Evolutionary conservation across 2,329 filamentous ascomycete species (phyloP).

Genomic region (Trichoderma citrinoviride): DNA sequence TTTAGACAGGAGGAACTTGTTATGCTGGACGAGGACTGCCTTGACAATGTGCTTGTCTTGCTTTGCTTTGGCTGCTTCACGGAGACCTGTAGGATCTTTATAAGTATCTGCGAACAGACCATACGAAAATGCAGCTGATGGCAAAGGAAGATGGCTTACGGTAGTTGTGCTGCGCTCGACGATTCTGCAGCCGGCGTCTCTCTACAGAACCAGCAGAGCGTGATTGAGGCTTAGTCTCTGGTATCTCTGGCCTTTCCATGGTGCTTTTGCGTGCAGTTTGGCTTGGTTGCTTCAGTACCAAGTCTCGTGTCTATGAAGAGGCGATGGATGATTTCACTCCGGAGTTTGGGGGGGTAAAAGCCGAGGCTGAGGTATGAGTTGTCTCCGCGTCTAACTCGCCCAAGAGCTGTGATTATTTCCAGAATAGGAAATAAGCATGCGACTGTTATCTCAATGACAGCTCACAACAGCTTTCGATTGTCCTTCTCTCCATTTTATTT

Average conservation of each 20-base stretch:
- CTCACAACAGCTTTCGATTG: too few relatives aligned
- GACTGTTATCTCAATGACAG: neutral
- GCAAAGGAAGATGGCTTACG: neutral
- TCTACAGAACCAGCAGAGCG: neutral
- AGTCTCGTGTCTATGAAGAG: neutral
- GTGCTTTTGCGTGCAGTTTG: neutral
- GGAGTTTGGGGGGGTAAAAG: neutral
- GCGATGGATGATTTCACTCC: neutral
- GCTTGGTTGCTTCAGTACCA: neutral
- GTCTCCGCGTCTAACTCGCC: neutral
- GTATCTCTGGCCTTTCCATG: neutral
- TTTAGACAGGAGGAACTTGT: neutral
- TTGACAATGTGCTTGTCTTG: neutral
- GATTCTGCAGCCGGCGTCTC: neutral
- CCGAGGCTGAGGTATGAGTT: neutral
- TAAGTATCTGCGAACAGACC: neutral
- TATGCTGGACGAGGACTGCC: too few relatives aligned
- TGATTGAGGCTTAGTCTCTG: neutral
- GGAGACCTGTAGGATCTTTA: neutral
- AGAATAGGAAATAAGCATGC: neutral
- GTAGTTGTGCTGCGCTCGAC: neutral
- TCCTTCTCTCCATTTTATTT: too few relatives aligned
- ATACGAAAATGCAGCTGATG: neutral
- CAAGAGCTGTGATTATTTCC: neutral
- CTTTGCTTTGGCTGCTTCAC: neutral